Conservation (phyloP, 495 filamentous ascomycete species). For the Trichoderma asperelloides region DNA sequence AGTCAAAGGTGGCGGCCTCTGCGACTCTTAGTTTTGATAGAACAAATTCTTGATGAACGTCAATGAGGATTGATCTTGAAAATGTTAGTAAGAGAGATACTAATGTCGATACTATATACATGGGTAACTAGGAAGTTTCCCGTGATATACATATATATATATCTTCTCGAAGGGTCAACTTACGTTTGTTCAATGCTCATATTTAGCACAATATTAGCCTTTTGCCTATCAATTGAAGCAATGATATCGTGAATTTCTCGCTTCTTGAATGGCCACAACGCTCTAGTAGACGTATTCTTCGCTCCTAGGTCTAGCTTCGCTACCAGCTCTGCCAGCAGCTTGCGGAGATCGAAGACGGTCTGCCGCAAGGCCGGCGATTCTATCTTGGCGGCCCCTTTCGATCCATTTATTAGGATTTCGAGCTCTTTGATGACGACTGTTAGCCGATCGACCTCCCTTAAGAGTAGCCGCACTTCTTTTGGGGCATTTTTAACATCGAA, state of each 20-base stretch:
- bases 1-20: conserved; percentile 17
- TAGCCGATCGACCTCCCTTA: not conserved
- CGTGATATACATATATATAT: not conserved
- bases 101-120: too few species aligned
- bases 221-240: not conserved
- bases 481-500: not conserved
- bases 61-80: not conserved
- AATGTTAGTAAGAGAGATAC: not conserved
- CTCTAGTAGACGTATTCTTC: not conserved
- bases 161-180: not conserved
- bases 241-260: not conserved
- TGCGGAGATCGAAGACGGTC: not conserved
- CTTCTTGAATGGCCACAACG: not conserved
- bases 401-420: not conserved
- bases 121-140: not conserved
- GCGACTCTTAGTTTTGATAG: conserved; percentile 10
- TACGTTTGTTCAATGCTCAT: not conserved
- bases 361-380: not conserved
- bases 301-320: not conserved
- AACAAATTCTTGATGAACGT: not conserved
- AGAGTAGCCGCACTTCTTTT: not conserved
- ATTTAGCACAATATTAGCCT: not conserved
- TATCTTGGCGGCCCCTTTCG: not conserved
- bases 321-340: not conserved
- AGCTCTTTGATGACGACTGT: not conserved